Evolutionary conservation across 2,329 filamentous ascomycete genomes (phyloP), one percentile per base, ranked within the genome.

Genomic region (Dactylonectria estremocensis): DNA sequence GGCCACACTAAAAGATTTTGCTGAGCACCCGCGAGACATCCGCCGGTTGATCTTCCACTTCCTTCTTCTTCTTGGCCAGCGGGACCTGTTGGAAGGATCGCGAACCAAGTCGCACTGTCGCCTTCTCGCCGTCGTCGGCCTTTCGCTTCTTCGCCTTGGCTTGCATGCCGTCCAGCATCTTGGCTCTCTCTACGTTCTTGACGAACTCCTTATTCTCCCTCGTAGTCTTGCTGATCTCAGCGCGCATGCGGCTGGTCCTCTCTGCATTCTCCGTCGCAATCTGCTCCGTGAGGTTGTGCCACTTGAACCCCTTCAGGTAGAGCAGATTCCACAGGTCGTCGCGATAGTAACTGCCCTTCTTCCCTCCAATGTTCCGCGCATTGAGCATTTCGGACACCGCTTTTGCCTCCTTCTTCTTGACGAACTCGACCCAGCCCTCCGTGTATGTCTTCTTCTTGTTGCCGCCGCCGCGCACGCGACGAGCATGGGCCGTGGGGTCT

Each of bases 351-450:
- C 88, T 89, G 13, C 93, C 88, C 83, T 97, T 97, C 83, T 95
- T 95, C 28, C 94, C 94, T 57, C 93, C 93, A 66, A 96, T 93
- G 13, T 88, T 93, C 69, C 88, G 89, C 48, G 92, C 92, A 77
- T 97, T 97, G 56, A 97, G 84, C 28, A 92, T 86, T 72, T 94
- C 92, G 56, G 91, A 93, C 0, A 89, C 91, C n/a, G 88, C 84
- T 79, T 95, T 94, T 40, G 94, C 94, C 69, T 95, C 91, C 70
- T 87, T 87, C 80, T 96, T 96, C 69, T 87, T 86, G 40, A 90
- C 80, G 75, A 95, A 97, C 79, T 97, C 94, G 31, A 96, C 90
- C 94, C 94, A 97, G 52, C 94, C 94, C 80, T 97, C 94, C 3
- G 90, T 91, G 81, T 90, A 96, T n/a, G 89, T 89, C 67, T 90